Evolutionary conservation across 2,329 filamentous ascomycete species (phyloP).

Genomic region (Chlorencoelia australis): DNA sequence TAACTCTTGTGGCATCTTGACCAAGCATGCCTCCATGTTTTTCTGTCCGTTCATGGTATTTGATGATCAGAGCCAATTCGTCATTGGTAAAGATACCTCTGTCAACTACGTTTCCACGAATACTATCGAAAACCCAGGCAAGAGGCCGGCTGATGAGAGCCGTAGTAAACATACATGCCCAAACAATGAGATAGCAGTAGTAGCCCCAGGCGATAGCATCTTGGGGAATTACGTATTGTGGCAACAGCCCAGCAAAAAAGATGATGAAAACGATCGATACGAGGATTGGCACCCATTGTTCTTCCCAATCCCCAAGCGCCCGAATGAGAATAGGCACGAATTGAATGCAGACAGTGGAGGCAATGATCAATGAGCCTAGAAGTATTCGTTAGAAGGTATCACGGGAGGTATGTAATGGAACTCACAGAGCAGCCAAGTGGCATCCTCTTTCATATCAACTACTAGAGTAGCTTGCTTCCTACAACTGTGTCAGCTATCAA

Average conservation of each 20-base stretch:
- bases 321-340: conserved; percentile 20
- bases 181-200: conserved; percentile 20
- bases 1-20: conserved; percentile 15
- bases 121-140: conserved; percentile 16
- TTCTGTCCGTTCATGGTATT: conserved; percentile 16
- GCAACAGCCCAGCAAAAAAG: conserved; percentile 21
- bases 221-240: conserved; percentile 20
- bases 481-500: conserved; percentile 8
- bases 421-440: conserved; percentile 24
- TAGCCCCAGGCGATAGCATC: conserved; percentile 19
- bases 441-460: conserved; percentile 13
- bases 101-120: conserved; percentile 5
- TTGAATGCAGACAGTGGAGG: conserved; percentile 18
- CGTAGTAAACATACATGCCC: conserved; percentile 21
- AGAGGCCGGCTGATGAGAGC: conserved; percentile 18
- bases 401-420: neutral
- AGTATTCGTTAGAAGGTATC: too few species aligned
- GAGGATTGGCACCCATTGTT: conserved; percentile 16
- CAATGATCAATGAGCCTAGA: conserved; percentile 22
- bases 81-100: conserved; percentile 16
- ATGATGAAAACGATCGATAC: conserved; percentile 19
- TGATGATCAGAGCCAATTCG: conserved; percentile 17
- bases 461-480: conserved; percentile 17
- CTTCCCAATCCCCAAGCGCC: conserved; percentile 8
- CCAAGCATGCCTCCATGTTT: conserved; percentile 17